These are phyloP conservation scores for Helicostylum pulchrum DNA, from an alignment of 192 early-diverging fungal genomes.

Conservation along the genomic window DNA sequence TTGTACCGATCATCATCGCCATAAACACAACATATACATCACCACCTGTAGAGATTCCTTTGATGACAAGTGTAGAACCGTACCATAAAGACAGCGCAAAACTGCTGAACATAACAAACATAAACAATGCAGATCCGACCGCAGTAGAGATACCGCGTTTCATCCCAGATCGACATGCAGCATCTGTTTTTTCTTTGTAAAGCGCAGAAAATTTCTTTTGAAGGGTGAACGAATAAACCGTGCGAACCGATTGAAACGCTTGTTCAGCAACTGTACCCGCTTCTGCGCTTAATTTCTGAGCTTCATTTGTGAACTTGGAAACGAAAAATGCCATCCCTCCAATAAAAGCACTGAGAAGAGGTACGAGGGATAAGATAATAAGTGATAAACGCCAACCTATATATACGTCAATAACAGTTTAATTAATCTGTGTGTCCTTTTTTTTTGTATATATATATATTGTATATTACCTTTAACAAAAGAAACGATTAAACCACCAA, in stretches of 20 bases:
- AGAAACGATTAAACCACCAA: constrained; percentile 70
- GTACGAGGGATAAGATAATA: constrained; percentile 72
- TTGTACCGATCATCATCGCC: constrained; percentile 80
- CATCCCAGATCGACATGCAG: constrained; percentile 64
- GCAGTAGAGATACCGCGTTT: constrained; percentile 60
- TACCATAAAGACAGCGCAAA: constrained; percentile 84
- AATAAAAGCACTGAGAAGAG: constrained; percentile 53
- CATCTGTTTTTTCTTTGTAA: constrained; percentile 57
- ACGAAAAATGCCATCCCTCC: constrained; percentile 35
- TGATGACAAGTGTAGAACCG: constrained; percentile 57
- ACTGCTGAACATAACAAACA: constrained; percentile 65
- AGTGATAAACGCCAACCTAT: constrained; percentile 75
- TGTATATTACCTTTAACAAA: constrained; percentile 44
- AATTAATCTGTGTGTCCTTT: no score
- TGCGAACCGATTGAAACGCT: constrained; percentile 75
- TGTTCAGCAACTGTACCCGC: constrained; percentile 85
- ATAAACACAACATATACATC: constrained; percentile 82
- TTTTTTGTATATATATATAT: no score
- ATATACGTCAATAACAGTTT: constrained; percentile 12
- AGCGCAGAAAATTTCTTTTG: constrained; percentile 64
- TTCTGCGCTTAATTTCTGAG: constrained; percentile 64
- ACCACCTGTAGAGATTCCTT: constrained; percentile 38
- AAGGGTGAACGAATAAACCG: constrained; percentile 79
- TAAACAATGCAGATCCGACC: constrained; percentile 63
- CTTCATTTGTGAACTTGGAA: constrained; percentile 40